These are phyloP conservation scores for Lathyrus sativus DNA, from an alignment of 306 rosid species.

Conservation along the genomic window DNA sequence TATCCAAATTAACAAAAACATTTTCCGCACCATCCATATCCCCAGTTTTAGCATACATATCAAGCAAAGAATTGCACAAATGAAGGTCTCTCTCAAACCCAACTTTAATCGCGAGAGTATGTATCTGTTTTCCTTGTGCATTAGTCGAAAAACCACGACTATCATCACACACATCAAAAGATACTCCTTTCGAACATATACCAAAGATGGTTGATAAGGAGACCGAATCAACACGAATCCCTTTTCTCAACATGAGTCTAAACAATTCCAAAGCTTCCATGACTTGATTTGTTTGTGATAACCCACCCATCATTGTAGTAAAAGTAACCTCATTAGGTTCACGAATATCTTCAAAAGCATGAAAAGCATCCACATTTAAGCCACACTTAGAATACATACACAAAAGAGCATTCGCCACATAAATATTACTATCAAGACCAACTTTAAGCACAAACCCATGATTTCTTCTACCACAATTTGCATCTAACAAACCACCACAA, in stretches of 20 bases:
- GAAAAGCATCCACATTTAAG: slow-evolving; percentile 52
- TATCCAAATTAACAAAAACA: slow-evolving; percentile 51
- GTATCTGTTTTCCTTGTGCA: slow-evolving; percentile 58
- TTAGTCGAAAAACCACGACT: slow-evolving; percentile 2
- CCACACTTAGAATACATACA: slow-evolving; percentile 68
- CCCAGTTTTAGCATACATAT: slow-evolving; percentile 66
- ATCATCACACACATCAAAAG: slow-evolving; percentile 35
- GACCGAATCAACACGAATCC: slow-evolving; percentile 60
- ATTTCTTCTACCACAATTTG: slow-evolving; percentile 53
- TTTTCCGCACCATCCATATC: slow-evolving; percentile 66
- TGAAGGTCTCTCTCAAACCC: slow-evolving; percentile 72
- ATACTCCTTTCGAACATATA: slow-evolving; percentile 53
- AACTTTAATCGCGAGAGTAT: slow-evolving; percentile 56
- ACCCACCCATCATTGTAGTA: slow-evolving; percentile 71
- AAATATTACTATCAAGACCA: slow-evolving; percentile 59
- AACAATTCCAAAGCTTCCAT: slow-evolving; percentile 58
- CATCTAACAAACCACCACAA: slow-evolving; percentile 49
- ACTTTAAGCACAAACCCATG: slow-evolving; percentile 64
- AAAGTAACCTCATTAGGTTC: slow-evolving; percentile 79
- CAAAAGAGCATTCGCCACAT: slow-evolving; percentile 61
- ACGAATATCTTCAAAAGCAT: slow-evolving; percentile 52
- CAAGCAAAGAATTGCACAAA: slow-evolving; percentile 70
- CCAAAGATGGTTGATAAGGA: slow-evolving; percentile 67
- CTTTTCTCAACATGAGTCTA: slow-evolving; percentile 63
- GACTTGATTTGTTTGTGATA: slow-evolving; percentile 49